These are phyloP conservation scores for Populus ilicifolia DNA, from an alignment of 345 rosid genomes.

Conservation along the genomic window DNA sequence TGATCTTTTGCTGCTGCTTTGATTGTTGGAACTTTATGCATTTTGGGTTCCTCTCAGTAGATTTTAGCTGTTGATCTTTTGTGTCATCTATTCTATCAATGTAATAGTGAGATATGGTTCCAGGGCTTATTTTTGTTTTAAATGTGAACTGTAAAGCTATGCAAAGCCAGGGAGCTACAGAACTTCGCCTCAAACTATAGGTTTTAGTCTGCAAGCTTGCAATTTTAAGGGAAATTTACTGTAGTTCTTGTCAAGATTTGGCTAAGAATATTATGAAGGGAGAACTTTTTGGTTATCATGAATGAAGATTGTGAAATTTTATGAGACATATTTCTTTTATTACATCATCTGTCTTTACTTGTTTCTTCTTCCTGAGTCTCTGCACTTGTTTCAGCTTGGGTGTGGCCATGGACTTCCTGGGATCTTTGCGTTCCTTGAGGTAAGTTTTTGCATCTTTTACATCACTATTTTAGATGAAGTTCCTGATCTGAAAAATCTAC, in stretches of 20 bases:
- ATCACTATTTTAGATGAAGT: background rate
- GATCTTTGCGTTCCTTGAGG: slow-evolving; percentile 77
- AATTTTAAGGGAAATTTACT: background rate
- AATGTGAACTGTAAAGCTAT: background rate
- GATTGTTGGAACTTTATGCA: background rate
- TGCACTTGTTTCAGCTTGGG: slow-evolving; percentile 63
- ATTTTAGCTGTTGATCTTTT: background rate
- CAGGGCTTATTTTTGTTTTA: background rate
- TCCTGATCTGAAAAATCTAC: slow-evolving; percentile 5
- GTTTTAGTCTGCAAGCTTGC: background rate
- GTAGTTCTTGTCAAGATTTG: background rate
- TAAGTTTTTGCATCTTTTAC: slow-evolving; percentile 21
- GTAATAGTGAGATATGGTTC: background rate
- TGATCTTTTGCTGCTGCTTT: background rate
- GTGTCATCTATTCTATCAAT: background rate
- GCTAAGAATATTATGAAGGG: background rate
- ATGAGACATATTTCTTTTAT: background rate
- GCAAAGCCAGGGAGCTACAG: background rate
- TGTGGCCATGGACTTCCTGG: slow-evolving; percentile 95
- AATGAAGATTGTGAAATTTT: background rate
- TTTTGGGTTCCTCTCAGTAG: background rate
- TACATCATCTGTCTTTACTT: slow-evolving; percentile 4
- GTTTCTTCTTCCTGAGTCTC: slow-evolving; percentile 9
- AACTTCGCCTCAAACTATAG: background rate
- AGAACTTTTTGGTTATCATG: too few species aligned